Percentiles rank a stretch among this genome's conserved stretches.
These are phyloP conservation scores for Blastocystis sp. DNA, from an alignment of 352 stramenopile genomes.

Conservation along the genomic window DNA sequence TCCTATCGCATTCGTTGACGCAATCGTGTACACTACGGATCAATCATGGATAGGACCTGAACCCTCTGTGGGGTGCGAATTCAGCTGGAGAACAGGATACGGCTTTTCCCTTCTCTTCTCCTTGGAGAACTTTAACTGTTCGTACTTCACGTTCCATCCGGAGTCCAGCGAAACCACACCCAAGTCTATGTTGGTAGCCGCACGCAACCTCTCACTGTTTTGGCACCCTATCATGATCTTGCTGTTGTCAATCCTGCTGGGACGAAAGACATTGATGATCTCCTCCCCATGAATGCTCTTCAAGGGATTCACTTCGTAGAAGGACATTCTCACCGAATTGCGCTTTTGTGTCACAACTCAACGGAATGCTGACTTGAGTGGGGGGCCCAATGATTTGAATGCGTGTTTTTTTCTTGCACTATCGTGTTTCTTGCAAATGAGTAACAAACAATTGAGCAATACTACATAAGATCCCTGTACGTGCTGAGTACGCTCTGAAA, in stretches of 20 bases:
- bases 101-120: constrained; percentile 36
- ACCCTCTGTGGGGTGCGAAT: constrained; percentile 56
- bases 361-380: no score
- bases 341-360: no score
- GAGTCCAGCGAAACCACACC: constrained; percentile 44
- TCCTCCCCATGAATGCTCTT: constrained; percentile 41
- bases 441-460: no score
- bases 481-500: no score
- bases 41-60: neutral
- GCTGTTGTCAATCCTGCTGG: constrained; percentile 59
- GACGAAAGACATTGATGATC: constrained; percentile 32
- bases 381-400: no score
- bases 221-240: constrained; percentile 57
- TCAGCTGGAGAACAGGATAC: constrained; percentile 45
- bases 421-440: no score
- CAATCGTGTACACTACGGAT: constrained; percentile 58
- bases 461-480: no score
- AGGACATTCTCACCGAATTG: neutral
- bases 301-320: constrained; percentile 52
- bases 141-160: constrained; percentile 38
- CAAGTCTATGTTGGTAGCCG: constrained; percentile 2
- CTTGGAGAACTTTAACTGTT: constrained; percentile 5
- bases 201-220: constrained; percentile 37
- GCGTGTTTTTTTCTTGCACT: no score
- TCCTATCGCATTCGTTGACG: constrained; percentile 5